Conservation (phyloP, 2,329 filamentous ascomycete genomes). For the Hypomyces perniciosus region DNA sequence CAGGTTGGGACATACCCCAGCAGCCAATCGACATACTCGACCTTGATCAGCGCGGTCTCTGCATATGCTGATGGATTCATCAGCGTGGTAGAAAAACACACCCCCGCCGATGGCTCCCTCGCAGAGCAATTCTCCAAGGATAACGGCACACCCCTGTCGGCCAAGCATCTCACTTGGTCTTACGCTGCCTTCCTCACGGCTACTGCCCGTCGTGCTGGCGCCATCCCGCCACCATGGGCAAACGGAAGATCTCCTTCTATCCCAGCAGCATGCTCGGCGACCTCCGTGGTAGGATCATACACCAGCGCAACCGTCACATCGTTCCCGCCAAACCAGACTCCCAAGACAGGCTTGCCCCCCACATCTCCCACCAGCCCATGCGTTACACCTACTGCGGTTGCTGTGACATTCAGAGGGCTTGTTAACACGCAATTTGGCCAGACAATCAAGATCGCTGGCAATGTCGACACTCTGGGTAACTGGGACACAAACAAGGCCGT, state of each 20-base stretch:
- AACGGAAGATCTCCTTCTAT: slow-evolving; percentile 39
- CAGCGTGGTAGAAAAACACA: slow-evolving; percentile 56
- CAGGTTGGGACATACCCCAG: slow-evolving; percentile 56
- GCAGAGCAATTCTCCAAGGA: slow-evolving; percentile 60
- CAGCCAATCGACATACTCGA: slow-evolving; percentile 40
- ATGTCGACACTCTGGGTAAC: slow-evolving; percentile 50
- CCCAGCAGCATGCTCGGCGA: slow-evolving; percentile 42
- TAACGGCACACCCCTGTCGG: slow-evolving; percentile 52
- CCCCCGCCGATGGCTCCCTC: slow-evolving; percentile 54
- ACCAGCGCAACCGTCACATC: slow-evolving; percentile 38
- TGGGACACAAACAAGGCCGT: slow-evolving; percentile 55
- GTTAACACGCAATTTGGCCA: slow-evolving; percentile 56
- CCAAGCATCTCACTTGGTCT: slow-evolving; percentile 65
- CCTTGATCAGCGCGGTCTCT: slow-evolving; percentile 51
- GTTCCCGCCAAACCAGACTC: slow-evolving; percentile 46
- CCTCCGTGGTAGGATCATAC: slow-evolving; percentile 47
- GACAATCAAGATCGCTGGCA: slow-evolving; percentile 60
- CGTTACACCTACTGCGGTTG: slow-evolving; percentile 38
- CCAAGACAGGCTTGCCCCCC: slow-evolving; percentile 27
- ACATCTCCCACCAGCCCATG: slow-evolving; percentile 32
- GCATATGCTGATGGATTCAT: slow-evolving; percentile 58
- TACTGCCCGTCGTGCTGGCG: slow-evolving; percentile 48
- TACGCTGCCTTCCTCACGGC: slow-evolving; percentile 65
- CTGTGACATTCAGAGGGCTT: slow-evolving; percentile 57
- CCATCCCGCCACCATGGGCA: slow-evolving; percentile 53